These are phyloP conservation scores for Macrotyloma uniflorum DNA, from an alignment of 306 rosid genomes.

Conservation along the genomic window DNA sequence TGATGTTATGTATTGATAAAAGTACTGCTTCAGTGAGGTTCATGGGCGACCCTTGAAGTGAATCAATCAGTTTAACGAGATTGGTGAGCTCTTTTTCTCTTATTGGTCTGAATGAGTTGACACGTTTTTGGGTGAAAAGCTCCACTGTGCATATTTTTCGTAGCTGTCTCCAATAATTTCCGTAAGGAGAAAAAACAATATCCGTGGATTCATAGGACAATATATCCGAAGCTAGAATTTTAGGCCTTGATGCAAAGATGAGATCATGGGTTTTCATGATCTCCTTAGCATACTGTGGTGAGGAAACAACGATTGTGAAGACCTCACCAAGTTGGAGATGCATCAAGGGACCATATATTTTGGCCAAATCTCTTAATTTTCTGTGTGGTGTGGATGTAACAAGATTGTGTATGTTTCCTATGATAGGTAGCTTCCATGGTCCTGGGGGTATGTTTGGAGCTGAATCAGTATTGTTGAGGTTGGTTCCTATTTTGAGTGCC, in stretches of 20 bases:
- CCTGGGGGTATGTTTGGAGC: constrained; percentile 29
- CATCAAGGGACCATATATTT: neutral
- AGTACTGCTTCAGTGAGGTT: neutral
- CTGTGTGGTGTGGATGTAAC: constrained; percentile 23
- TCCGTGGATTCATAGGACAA: neutral
- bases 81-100: neutral
- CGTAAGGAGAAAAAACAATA: neutral
- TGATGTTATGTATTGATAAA: neutral
- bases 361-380: neutral
- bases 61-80: neutral
- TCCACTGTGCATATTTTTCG: neutral
- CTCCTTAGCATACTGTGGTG: neutral
- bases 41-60: neutral
- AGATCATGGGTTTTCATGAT: neutral
- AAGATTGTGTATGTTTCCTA: constrained; percentile 38
- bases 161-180: neutral
- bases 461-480: neutral
- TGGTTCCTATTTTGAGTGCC: neutral
- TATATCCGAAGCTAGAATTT: neutral
- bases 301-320: neutral
- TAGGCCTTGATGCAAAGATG: neutral
- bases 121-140: neutral
- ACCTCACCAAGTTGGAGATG: neutral
- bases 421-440: constrained; percentile 35
- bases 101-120: neutral